Evolutionary conservation across 192 early-diverging fungal genomes (phyloP).

Genomic region (Dissophora globulifera): DNA sequence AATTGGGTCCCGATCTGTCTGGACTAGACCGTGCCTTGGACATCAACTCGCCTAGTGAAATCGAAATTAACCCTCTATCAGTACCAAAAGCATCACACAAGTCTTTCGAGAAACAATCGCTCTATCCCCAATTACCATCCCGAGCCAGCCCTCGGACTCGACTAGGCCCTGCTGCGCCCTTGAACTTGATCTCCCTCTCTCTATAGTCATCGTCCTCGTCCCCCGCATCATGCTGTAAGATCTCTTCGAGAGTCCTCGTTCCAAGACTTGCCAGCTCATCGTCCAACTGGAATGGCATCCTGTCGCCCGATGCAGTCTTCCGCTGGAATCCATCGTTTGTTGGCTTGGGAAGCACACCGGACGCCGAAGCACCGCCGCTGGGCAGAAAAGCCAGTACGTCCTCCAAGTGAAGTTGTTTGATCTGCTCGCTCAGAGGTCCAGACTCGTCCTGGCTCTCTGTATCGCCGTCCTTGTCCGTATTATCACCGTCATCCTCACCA

Average conservation of each 20-base stretch:
- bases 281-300: conserved; percentile 46
- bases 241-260: conserved; percentile 28
- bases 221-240: conserved; percentile 26
- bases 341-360: conserved; percentile 8
- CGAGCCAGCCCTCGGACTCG: conserved; percentile 19
- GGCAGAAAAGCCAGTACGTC: conserved; percentile 49
- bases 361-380: conserved; percentile 20
- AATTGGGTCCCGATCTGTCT: conserved; percentile 30
- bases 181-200: conserved; percentile 23
- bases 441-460: conserved; percentile 28
- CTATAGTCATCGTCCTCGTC: conserved; percentile 28
- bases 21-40: conserved; percentile 21
- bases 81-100: too few relatives aligned
- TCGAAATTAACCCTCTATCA: too few relatives aligned
- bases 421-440: conserved; percentile 35
- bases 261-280: conserved; percentile 43
- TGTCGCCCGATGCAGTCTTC: conserved; percentile 26
- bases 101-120: neutral
- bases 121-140: conserved; percentile 15
- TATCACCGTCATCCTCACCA: conserved; percentile 6
- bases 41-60: conserved; percentile 3
- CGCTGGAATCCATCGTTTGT: conserved; percentile 17
- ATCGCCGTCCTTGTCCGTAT: conserved; percentile 28
- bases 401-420: conserved; percentile 42
- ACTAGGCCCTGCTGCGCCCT: conserved; percentile 6